Conservation (phyloP, 306 rosid species). For the Fragaria iinumae region DNA sequence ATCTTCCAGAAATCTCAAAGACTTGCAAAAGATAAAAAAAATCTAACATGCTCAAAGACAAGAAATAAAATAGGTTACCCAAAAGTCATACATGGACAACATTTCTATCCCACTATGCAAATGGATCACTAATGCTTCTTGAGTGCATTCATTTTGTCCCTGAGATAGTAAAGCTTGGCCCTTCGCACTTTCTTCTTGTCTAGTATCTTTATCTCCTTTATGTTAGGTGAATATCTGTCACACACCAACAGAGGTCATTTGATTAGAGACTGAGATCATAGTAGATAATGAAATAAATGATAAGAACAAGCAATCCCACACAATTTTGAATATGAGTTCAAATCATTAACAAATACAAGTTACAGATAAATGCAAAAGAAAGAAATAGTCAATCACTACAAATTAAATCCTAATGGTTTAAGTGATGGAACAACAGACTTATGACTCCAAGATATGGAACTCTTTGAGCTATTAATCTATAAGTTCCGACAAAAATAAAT, state of each 20-base stretch:
- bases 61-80: not conserved
- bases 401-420: not conserved
- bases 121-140: conserved; percentile 41
- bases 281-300: conserved; percentile 13
- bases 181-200: conserved; percentile 93
- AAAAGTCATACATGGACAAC: not conserved
- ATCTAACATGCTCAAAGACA: not conserved
- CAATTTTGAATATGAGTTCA: not conserved
- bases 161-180: conserved; percentile 91
- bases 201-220: conserved; percentile 93
- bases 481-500: not conserved
- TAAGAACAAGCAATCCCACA: not conserved
- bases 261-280: conserved; percentile 15
- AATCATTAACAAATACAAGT: not conserved
- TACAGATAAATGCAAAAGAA: not conserved
- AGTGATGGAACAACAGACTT: not conserved
- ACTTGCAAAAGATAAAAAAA: conserved; percentile 1
- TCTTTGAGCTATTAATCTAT: not conserved
- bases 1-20: conserved; percentile 9
- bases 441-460: not conserved
- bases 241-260: conserved; percentile 9
- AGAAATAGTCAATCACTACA: not conserved
- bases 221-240: conserved; percentile 96
- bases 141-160: conserved; percentile 88
- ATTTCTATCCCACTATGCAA: conserved; percentile 1